These are phyloP conservation scores for Cyberlindnera euphorbiae DNA, from an alignment of 805 yeast species.

Conservation along the genomic window DNA sequence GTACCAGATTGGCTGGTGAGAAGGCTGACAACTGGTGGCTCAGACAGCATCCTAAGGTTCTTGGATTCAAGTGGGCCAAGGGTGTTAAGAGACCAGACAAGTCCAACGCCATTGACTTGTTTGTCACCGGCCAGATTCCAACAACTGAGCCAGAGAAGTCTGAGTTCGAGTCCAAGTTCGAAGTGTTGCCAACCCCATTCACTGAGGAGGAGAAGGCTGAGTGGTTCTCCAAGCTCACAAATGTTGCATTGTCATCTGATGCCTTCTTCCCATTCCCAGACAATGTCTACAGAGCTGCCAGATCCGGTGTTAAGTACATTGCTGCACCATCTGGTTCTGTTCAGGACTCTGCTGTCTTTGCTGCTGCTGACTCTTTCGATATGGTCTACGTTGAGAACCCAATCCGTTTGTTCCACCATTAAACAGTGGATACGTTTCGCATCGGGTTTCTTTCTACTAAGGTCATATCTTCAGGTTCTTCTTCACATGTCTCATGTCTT, in stretches of 20 bases:
- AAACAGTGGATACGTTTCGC: no score
- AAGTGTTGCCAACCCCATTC: slow-evolving; percentile 75
- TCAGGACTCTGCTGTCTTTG: slow-evolving; percentile 93
- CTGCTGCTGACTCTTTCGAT: slow-evolving; percentile 88
- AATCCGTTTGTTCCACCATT: slow-evolving; percentile 97
- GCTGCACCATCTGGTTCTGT: slow-evolving; percentile 98
- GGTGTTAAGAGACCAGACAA: slow-evolving; percentile 98
- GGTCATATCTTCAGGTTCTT: no score
- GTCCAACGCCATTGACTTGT: slow-evolving; percentile 95
- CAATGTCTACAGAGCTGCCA: slow-evolving; percentile 94
- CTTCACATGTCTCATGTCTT: no score
- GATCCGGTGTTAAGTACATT: slow-evolving; percentile 92
- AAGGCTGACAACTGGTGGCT: slow-evolving; percentile 99
- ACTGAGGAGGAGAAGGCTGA: slow-evolving; percentile 78
- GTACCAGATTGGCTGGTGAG: slow-evolving; percentile 98
- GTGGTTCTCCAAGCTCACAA: slow-evolving; percentile 75
- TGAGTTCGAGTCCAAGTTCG: slow-evolving; percentile 89
- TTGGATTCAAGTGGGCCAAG: slow-evolving; percentile 94
- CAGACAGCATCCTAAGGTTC: slow-evolving; percentile 94
- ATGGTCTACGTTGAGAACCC: slow-evolving; percentile 95
- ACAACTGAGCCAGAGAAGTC: slow-evolving; percentile 85
- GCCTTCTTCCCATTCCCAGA: slow-evolving; percentile 99
- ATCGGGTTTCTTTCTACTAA: no score
- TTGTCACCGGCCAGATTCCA: slow-evolving; percentile 88
- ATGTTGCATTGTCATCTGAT: slow-evolving; percentile 92